A percentile compares a stretch with the other conserved stretches of the same genome.
phyloP scores from a whole-genome alignment of 257 asterid genomes.

The Solanum arcanum region DNA sequence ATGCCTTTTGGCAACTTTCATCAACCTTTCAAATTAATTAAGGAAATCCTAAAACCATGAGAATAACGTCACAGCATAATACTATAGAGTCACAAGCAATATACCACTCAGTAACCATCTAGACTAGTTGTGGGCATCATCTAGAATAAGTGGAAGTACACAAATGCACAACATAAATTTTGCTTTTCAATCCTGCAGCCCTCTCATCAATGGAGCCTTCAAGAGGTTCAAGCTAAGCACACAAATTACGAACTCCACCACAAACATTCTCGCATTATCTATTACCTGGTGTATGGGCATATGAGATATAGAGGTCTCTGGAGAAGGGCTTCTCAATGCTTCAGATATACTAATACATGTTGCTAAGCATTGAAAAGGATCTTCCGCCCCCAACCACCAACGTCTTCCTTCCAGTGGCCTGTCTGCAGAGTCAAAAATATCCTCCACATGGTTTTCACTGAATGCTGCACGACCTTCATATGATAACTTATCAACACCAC shows the following conservation, averaged over 20 bases:
- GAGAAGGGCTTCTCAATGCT: slow-evolving; percentile 78
- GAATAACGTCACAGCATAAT: background rate
- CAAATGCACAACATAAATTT: background rate
- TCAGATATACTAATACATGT: slow-evolving; percentile 74
- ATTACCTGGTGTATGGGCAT: slow-evolving; percentile 91
- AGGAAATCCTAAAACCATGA: background rate
- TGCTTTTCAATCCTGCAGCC: background rate
- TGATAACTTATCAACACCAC: slow-evolving; percentile 87
- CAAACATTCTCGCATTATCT: background rate
- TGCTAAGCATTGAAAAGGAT: slow-evolving; percentile 94
- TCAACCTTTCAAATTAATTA: background rate
- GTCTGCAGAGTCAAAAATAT: slow-evolving; percentile 89
- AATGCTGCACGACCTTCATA: slow-evolving; percentile 71
- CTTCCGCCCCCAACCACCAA: slow-evolving; percentile 97
- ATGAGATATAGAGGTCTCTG: slow-evolving; percentile 60
- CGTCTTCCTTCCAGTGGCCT: slow-evolving; percentile 92
- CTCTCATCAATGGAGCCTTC: background rate
- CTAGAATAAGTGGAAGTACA: background rate
- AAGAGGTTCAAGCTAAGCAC: background rate
- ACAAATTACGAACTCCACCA: background rate
- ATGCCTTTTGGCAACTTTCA: background rate
- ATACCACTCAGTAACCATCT: background rate
- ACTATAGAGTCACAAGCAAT: background rate
- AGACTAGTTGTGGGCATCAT: background rate
- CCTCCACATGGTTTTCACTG: slow-evolving; percentile 71